A percentile compares a stretch with the other conserved stretches of the same genome.
Conservation (phyloP, 2,329 filamentous ascomycete genomes). For the Diaporthe humulicola region DNA sequence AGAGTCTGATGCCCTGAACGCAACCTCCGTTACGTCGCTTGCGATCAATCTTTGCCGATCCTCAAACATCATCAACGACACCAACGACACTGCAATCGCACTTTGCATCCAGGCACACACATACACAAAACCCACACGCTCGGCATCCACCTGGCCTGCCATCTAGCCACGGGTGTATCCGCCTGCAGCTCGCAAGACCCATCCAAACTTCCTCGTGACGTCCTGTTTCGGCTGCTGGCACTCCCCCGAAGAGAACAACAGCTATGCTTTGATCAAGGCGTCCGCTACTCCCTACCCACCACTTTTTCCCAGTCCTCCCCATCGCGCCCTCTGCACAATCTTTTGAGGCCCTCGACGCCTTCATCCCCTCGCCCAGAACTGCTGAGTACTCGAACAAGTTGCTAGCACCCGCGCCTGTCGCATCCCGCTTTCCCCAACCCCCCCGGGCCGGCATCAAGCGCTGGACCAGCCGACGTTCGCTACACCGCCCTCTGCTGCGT, state of each 20-base stretch:
- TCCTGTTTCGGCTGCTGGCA: conserved; percentile 32
- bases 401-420: background rate
- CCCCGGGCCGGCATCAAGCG: conserved; percentile 19
- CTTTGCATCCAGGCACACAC: background rate
- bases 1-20: conserved; percentile 21
- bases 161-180: conserved; percentile 30
- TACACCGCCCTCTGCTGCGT: conserved; percentile 1
- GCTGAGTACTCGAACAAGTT: background rate
- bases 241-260: conserved; percentile 25
- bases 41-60: conserved; percentile 11
- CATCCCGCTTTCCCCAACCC: conserved; percentile 2
- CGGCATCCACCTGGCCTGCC: background rate
- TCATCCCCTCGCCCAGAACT: background rate
- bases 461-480: background rate
- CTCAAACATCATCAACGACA: background rate
- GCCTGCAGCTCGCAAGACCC: conserved; percentile 25
- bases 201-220: conserved; percentile 35
- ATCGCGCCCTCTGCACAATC: background rate
- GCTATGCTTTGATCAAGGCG: conserved; percentile 40
- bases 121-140: background rate
- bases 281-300: conserved; percentile 15
- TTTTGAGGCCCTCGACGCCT: conserved; percentile 2
- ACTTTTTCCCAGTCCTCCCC: background rate
- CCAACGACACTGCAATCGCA: background rate
- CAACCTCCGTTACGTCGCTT: conserved; percentile 7